Conservation (phyloP, 148 eudicot genomes). For the Amaranthus hypochondriacus region DNA sequence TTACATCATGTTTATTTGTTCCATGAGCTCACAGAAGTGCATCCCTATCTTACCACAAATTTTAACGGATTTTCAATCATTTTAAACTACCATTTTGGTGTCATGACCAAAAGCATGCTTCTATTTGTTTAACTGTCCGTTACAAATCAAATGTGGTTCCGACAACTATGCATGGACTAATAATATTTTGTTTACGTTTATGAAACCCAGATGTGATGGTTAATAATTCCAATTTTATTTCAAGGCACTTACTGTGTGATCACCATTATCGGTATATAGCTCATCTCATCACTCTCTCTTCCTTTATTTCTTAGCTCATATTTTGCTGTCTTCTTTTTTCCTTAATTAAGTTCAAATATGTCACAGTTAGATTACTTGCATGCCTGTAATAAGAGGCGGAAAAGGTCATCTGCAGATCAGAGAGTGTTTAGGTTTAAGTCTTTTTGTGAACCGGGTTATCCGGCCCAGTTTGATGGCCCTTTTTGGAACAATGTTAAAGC, state of each 20-base stretch:
- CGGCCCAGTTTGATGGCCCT: constrained; percentile 54
- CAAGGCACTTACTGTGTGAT: constrained; percentile 67
- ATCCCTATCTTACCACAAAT: constrained; percentile 32
- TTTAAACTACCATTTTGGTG: constrained; percentile 18
- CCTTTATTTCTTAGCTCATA: background rate
- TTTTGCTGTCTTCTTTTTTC: background rate
- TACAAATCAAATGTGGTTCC: constrained; percentile 28
- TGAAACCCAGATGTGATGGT: constrained; percentile 18
- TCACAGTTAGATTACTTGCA: constrained; percentile 31
- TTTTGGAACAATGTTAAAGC: constrained; percentile 60
- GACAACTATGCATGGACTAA: constrained; percentile 42
- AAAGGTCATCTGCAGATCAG: constrained; percentile 39
- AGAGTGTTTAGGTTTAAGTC: constrained; percentile 69
- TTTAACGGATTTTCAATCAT: constrained; percentile 29
- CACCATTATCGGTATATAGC: constrained; percentile 31
- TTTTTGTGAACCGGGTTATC: constrained; percentile 71
- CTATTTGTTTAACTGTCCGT: constrained; percentile 36
- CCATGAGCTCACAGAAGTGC: constrained; percentile 24
- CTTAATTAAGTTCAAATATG: constrained; percentile 13
- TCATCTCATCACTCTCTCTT: background rate
- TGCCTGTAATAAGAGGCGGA: constrained; percentile 65
- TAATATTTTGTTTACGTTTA: constrained; percentile 35
- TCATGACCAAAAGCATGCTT: constrained; percentile 49
- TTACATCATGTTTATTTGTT: constrained; percentile 20
- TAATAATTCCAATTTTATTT: constrained; percentile 29